Evolutionary conservation across 75 land plant genomes (phyloP), one percentile per base, ranked within the genome.

Genomic region (Picea sitchensis): DNA sequence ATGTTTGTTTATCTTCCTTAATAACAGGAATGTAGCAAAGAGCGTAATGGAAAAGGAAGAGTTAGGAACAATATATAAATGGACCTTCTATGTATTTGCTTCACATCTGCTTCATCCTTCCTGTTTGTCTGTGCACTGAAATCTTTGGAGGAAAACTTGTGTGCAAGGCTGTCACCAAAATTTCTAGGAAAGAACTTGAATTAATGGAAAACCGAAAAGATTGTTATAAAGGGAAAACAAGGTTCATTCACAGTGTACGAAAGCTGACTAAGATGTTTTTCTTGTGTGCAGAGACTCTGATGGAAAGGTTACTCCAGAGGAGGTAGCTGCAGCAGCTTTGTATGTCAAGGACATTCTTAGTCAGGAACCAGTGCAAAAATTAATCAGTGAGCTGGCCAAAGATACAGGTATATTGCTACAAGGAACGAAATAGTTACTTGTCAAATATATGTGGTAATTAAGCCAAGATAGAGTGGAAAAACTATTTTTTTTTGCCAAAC

Each of bases 281-380:
- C 4, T 61, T 77, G 17, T 41, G 59, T 80, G n/a, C 85, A 98
- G 99, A 82, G 98, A 98, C 81, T 84, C 86, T 84, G 99, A 98
- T 82, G 98, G 99, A 21, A 98, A 98, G 82, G 98, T 98, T 14
- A 98, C 98, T 30, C 87, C 98, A 14, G 99, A 98, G 80, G 99
- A 98, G 82, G 94, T 98, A 14, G 96, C 99, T 59, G 86, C 94
- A 76, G 99, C 99, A 54, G 93, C 98, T 23, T 82, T 88, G 87
- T 98, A 88, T 76, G 89, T 93, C 60, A 98, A 95, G 71, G 96
- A 97, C 87, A 95, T 90, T 57, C 84, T 97, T 54, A 91, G 84
- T 51, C 91, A 90, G 84, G 99, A 97, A 31, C 92, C 92, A 30
- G 82, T 97, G 23, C 90, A 90, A 80, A 92, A 88, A 75, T 86